Conservation (phyloP, 768 basidiomycete species). For the Inosperma sp. region DNA sequence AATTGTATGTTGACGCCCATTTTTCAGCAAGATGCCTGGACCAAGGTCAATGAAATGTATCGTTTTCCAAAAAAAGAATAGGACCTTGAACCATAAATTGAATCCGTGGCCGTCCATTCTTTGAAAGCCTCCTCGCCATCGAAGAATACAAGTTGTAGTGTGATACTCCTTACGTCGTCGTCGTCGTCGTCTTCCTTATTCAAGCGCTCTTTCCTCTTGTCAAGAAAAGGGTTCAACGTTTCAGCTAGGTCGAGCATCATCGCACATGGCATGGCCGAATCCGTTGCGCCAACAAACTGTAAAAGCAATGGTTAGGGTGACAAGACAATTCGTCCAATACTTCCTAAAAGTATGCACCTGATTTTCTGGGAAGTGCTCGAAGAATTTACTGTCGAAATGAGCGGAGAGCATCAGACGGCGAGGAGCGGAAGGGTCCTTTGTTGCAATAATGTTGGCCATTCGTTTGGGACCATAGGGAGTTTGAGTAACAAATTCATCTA, state of each 20-base stretch:
- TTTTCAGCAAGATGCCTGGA: conserved; percentile 80
- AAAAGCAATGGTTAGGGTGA: conserved; percentile 9
- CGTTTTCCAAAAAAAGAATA: not conserved
- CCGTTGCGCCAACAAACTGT: conserved; percentile 95
- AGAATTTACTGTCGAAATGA: conserved; percentile 93
- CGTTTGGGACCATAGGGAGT: conserved; percentile 79
- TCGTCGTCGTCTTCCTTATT: conserved; percentile 56
- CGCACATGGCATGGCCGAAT: conserved; percentile 93
- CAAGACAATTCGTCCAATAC: conserved; percentile 7
- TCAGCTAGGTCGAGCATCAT: conserved; percentile 92
- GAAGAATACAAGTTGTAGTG: conserved; percentile 90
- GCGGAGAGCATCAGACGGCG: conserved; percentile 84
- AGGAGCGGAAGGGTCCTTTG: conserved; percentile 84
- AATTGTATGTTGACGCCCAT: conserved; percentile 70
- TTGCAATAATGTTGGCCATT: conserved; percentile 92
- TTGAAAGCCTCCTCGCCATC: conserved; percentile 97
- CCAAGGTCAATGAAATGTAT: not conserved
- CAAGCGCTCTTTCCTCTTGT: conserved; percentile 51
- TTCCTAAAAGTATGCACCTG: conserved; percentile 52
- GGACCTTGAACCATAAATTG: conserved; percentile 92
- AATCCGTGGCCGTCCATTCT: conserved; percentile 84
- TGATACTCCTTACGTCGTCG: conserved; percentile 79
- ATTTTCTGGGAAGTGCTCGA: conserved; percentile 61
- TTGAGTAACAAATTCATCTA: conserved; percentile 69
- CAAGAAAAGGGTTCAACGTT: conserved; percentile 67